Percentiles rank a stretch among this genome's conserved stretches.
Evolutionary conservation across 208 protist genomes (phyloP).

Genomic region (Leishmania braziliensis): DNA sequence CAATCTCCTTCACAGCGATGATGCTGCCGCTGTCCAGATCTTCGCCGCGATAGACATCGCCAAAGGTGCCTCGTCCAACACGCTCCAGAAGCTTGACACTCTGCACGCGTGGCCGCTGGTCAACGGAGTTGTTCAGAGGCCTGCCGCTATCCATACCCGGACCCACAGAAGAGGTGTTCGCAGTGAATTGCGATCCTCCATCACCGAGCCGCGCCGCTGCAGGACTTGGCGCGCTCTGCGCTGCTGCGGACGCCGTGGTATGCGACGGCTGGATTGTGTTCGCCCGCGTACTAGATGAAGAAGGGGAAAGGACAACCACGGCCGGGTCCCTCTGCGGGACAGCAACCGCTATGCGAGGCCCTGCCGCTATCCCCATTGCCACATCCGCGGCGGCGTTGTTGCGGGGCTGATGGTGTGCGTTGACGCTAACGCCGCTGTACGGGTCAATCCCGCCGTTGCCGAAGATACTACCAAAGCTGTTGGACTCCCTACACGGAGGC

Average conservation of each 20-base stretch:
- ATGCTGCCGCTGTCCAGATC: slow-evolving; percentile 75
- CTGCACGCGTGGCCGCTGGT: slow-evolving; percentile 36
- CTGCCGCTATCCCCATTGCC: not conserved
- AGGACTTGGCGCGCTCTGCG: not conserved
- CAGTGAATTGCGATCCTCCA: not conserved
- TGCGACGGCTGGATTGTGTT: not conserved
- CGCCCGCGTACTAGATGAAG: not conserved
- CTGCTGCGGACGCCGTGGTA: not conserved
- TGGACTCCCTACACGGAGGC: slow-evolving; percentile 18
- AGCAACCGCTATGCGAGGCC: not conserved
- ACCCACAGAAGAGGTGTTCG: not conserved
- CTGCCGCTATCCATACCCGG: not conserved
- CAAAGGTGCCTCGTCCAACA: slow-evolving; percentile 83
- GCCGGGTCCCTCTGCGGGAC: slow-evolving; percentile 1
- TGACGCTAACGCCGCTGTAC: slow-evolving; percentile 37
- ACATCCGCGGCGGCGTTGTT: slow-evolving; percentile 8
- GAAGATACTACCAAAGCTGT: slow-evolving; percentile 53
- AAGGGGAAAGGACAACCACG: not conserved
- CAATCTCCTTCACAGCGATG: slow-evolving; percentile 87
- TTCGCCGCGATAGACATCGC: slow-evolving; percentile 80
- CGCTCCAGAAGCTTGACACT: slow-evolving; percentile 51
- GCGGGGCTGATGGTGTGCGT: slow-evolving; percentile 10
- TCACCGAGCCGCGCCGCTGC: not conserved
- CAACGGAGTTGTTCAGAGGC: slow-evolving; percentile 6
- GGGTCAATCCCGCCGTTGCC: slow-evolving; percentile 41